Conservation (phyloP, 2,329 filamentous ascomycete species). For the Trichoderma cornu-damae region DNA sequence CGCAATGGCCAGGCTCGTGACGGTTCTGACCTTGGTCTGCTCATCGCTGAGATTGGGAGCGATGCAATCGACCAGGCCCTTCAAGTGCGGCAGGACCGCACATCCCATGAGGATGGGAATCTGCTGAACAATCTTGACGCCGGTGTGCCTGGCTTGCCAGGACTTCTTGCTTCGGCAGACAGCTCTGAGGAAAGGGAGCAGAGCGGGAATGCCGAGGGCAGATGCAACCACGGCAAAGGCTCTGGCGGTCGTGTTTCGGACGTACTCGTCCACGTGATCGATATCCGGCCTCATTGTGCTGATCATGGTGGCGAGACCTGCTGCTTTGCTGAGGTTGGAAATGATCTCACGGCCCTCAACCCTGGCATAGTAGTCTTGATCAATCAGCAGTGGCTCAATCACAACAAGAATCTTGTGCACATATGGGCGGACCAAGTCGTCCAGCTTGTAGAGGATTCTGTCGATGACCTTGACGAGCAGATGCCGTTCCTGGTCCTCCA, state of each 20-base stretch:
- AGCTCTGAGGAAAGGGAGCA: conserved; percentile 89
- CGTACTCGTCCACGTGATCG: conserved; percentile 96
- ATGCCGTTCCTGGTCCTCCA: conserved; percentile 97
- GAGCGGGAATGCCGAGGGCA: conserved; percentile 87
- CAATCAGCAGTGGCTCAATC: conserved; percentile 97
- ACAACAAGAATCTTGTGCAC: conserved; percentile 98
- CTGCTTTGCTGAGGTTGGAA: conserved; percentile 93
- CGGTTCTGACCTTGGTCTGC: conserved; percentile 94
- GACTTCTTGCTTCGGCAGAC: conserved; percentile 98
- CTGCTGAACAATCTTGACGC: conserved; percentile 98
- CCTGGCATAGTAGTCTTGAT: conserved; percentile 98
- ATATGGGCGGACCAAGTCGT: conserved; percentile 91
- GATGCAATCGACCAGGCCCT: conserved; percentile 94
- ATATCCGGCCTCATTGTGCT: conserved; percentile 99
- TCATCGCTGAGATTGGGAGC: conserved; percentile 94
- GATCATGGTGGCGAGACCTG: conserved; percentile 97
- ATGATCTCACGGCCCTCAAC: conserved; percentile 99
- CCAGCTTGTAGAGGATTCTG: conserved; percentile 95
- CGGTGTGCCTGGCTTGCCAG: conserved; percentile 95
- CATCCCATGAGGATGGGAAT: conserved; percentile 99
- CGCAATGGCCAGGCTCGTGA: conserved; percentile 90
- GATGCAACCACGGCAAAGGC: conserved; percentile 97
- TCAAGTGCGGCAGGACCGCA: conserved; percentile 89
- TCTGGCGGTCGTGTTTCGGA: conserved; percentile 93
- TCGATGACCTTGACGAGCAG: conserved; percentile 98